Conservation (phyloP, 768 basidiomycete species). For the Xanthoconium purpureum region DNA sequence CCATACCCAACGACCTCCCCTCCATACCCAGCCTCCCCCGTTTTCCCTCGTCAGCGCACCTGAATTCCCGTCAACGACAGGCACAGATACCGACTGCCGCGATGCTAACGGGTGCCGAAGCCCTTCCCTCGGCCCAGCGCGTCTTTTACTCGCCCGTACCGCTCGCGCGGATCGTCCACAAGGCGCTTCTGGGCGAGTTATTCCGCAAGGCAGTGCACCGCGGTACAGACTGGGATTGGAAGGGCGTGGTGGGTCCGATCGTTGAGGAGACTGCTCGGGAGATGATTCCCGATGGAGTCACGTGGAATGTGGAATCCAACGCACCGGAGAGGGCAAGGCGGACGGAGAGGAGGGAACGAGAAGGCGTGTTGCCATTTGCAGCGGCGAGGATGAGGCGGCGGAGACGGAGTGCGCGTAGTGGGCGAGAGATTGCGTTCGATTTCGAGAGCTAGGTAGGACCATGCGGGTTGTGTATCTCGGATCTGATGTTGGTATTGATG, state of each 20-base stretch:
- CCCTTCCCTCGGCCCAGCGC: neutral
- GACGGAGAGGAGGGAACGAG: neutral
- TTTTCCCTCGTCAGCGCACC: neutral
- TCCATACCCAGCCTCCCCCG: neutral
- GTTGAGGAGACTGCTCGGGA: conserved; percentile 13
- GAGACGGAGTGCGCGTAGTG: conserved; percentile 18
- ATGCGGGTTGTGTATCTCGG: no score
- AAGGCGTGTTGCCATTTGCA: conserved; percentile 13
- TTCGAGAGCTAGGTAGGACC: neutral
- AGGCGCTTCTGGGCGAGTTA: conserved; percentile 17
- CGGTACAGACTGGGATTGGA: conserved; percentile 26
- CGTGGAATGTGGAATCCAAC: neutral
- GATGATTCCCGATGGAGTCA: conserved; percentile 17
- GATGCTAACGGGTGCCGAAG: conserved; percentile 17
- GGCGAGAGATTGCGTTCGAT: conserved; percentile 16
- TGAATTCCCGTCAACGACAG: neutral
- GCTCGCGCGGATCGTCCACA: conserved; percentile 22
- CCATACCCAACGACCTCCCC: conserved; percentile 4
- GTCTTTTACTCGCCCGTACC: conserved; percentile 20
- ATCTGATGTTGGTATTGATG: neutral
- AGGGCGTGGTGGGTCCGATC: conserved; percentile 10
- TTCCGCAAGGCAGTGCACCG: conserved; percentile 21
- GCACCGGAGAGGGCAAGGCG: neutral
- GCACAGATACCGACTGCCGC: conserved; percentile 11
- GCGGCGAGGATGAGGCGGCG: conserved; percentile 27